Conservation (phyloP, 2,329 filamentous ascomycete genomes). For the Teratosphaeria zuluensis region DNA sequence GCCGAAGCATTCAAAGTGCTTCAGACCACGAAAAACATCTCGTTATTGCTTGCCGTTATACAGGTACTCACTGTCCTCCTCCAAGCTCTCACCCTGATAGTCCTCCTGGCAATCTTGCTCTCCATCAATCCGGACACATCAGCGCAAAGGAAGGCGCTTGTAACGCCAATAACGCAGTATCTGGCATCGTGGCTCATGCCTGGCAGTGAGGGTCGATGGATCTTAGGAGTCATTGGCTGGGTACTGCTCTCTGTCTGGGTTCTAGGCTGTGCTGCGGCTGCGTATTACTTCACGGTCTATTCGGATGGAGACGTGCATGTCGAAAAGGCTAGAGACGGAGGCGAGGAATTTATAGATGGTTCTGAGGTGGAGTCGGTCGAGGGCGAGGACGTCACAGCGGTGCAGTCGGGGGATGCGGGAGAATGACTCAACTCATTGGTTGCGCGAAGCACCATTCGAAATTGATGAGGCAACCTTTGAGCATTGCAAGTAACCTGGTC, state of each 20-base stretch:
- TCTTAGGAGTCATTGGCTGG: too few relatives aligned
- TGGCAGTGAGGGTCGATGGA: neutral
- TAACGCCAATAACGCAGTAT: neutral
- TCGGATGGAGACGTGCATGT: neutral
- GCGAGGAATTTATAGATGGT: too few relatives aligned
- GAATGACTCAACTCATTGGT: slow-evolving; percentile 6
- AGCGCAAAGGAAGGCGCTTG: neutral
- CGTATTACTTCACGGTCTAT: neutral
- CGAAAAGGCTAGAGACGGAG: neutral
- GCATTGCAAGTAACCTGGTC: too few relatives aligned
- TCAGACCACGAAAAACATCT: slow-evolving; percentile 41
- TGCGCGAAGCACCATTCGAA: too few relatives aligned
- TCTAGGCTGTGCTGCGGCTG: too few relatives aligned
- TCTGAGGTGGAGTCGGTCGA: neutral
- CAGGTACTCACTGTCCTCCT: neutral
- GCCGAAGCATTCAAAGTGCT: slow-evolving; percentile 41
- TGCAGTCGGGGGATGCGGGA: neutral
- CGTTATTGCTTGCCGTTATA: slow-evolving; percentile 30
- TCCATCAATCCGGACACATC: neutral
- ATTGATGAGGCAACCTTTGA: too few relatives aligned
- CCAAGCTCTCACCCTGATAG: neutral
- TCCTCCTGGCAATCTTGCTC: neutral
- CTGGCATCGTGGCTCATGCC: neutral
- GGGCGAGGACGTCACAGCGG: neutral
- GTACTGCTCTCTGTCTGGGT: too few relatives aligned